These are phyloP conservation scores for Gossypium mustelinum DNA, from an alignment of 345 rosid genomes.

Conservation along the genomic window DNA sequence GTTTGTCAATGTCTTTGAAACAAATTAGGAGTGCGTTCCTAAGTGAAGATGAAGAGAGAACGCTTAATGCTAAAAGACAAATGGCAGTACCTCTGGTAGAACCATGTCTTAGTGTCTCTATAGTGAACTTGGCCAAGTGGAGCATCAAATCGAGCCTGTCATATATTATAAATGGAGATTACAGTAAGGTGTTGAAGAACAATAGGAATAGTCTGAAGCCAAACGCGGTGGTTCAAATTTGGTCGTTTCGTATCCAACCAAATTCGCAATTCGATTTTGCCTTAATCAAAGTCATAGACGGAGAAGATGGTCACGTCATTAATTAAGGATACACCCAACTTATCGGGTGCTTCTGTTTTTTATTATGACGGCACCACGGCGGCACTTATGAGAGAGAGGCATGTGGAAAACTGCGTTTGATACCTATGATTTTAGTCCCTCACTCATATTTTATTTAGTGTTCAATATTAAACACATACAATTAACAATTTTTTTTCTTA, in stretches of 20 bases:
- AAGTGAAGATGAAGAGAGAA: background rate
- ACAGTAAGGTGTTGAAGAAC: background rate
- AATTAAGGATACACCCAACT: no score
- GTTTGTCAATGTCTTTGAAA: background rate
- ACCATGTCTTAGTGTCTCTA: background rate
- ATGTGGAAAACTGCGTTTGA: no score
- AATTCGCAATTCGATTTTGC: background rate
- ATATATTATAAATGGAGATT: background rate
- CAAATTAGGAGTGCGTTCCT: background rate
- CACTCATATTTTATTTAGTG: no score
- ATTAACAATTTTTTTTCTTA: no score
- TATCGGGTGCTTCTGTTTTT: no score
- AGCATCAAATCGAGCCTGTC: background rate
- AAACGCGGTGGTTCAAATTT: background rate
- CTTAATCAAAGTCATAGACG: background rate
- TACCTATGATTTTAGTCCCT: no score
- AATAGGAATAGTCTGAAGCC: background rate
- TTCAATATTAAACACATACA: no score
- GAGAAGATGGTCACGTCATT: background rate
- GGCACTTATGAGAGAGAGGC: no score
- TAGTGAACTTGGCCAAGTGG: background rate
- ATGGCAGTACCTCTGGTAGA: background rate
- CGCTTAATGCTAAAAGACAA: background rate
- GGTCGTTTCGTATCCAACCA: background rate
- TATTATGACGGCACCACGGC: no score